Base-by-base conservation (phyloP, 1,284 basidiomycete genomes). In the Earliella scabrosa region DNA sequence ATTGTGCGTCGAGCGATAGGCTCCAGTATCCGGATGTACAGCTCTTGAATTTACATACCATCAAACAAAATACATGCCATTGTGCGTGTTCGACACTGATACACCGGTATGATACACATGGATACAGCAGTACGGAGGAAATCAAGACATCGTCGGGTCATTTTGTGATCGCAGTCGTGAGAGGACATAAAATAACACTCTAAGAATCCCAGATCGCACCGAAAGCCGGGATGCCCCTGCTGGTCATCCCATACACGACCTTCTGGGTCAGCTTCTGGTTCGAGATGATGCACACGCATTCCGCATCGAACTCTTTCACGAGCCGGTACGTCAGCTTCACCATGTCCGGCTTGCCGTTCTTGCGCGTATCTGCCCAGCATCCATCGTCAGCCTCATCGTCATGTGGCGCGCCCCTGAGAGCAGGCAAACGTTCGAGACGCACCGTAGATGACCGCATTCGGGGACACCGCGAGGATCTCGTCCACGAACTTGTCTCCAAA, bases 291-390 rank as follows among this genome's bases (percentile, higher is more conserved):
- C 78, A 79, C 20, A 87, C 83, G 23, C 83, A 83, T 65, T 86
- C 83, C 3, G 84, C 83, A 31, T 85, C 68, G 70, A 83, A 85
- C 64, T 86, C 83, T 41, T 76, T 75, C 7, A 83, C 82, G 38
- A 86, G 72, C 32, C 79, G 76, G 59, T 81, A 80, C 5, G 82
- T 81, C 49, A 85, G 67, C 64, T 83, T 82, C 49, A 85, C 81
- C 82, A 85, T 84, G 69, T 85, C 82, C 3, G 83, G 82, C 66
- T 83, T 84, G 18, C 83, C 83, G 59, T 85, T 75, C 38, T 71
- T 76, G 36, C 82, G 80, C 16, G 84, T 86, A 60, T 86, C 82
- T 83, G 45, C 20, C 16, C 32, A 20, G 21, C 14, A 32, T 23
- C 21, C 20, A 35, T 16, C 41, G 23, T 52, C 26, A 56, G 36